These are phyloP conservation scores for Leucaena leucocephala DNA, from an alignment of 306 rosid species.

Conservation along the genomic window DNA sequence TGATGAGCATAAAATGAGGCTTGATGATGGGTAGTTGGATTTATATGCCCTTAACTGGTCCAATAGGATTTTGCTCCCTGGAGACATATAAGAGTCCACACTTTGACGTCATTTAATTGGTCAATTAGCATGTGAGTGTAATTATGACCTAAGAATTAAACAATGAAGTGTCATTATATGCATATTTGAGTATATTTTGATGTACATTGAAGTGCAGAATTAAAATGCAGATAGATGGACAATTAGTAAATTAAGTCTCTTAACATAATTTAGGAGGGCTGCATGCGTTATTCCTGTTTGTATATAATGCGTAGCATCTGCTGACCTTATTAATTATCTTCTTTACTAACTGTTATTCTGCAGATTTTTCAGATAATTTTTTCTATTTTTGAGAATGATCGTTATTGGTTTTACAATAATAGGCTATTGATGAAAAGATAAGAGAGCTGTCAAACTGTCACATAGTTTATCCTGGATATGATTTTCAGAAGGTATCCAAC, in stretches of 20 bases:
- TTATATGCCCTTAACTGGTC: neutral
- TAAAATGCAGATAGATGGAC: neutral
- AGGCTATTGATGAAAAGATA: slow-evolving; percentile 98
- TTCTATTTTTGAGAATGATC: slow-evolving; percentile 19
- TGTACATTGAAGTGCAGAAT: neutral
- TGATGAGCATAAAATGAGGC: neutral
- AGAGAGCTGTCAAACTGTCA: slow-evolving; percentile 97
- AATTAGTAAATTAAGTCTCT: neutral
- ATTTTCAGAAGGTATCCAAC: slow-evolving; percentile 77
- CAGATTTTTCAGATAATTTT: slow-evolving; percentile 23
- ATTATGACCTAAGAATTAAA: neutral
- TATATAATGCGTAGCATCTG: slow-evolving; percentile 22
- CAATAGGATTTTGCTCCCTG: neutral
- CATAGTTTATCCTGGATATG: slow-evolving; percentile 77
- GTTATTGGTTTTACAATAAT: slow-evolving; percentile 23
- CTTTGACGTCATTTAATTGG: neutral
- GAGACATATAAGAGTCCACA: neutral
- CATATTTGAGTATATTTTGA: neutral
- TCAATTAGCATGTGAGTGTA: neutral
- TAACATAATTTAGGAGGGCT: neutral
- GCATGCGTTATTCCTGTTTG: slow-evolving; percentile 33
- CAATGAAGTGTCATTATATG: neutral
- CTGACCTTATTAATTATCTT: neutral
- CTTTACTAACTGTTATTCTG: slow-evolving; percentile 4
- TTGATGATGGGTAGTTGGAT: slow-evolving; percentile 4